These are phyloP conservation scores for Triangularia verruculosa DNA, from an alignment of 2,329 filamentous ascomycete species.

Conservation along the genomic window DNA sequence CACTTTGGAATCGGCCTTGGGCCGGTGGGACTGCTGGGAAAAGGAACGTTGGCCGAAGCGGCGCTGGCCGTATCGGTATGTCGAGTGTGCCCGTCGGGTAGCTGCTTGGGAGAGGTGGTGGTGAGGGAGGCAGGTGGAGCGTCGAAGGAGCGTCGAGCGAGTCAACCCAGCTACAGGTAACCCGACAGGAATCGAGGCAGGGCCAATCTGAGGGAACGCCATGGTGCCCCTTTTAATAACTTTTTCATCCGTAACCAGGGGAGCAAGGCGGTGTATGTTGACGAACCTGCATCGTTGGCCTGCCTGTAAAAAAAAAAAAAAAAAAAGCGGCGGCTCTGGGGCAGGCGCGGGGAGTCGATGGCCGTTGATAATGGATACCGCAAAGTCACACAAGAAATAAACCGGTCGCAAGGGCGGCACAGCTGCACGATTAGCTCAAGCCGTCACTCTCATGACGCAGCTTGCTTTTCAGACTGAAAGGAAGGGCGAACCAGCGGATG, in stretches of 20 bases:
- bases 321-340: conserved; percentile 8
- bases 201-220: conserved; percentile 24
- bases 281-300: conserved; percentile 26
- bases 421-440: conserved; percentile 21
- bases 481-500: conserved; percentile 1
- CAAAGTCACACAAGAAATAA: neutral
- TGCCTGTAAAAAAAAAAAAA: conserved; percentile 9
- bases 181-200: conserved; percentile 21
- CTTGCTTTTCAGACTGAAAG: conserved; percentile 17
- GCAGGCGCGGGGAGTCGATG: conserved; percentile 12
- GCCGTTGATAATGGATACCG: conserved; percentile 9
- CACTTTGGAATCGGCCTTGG: conserved; percentile 52
- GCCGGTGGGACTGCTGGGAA: conserved; percentile 45
- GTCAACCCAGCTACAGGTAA: conserved; percentile 18
- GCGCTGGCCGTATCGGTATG: conserved; percentile 17
- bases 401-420: conserved; percentile 8
- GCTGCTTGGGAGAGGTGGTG: conserved; percentile 11
- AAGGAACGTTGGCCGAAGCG: conserved; percentile 33
- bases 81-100: conserved; percentile 12
- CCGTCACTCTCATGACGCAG: conserved; percentile 26
- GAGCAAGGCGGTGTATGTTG: conserved; percentile 8
- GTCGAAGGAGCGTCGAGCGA: conserved; percentile 20
- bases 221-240: conserved; percentile 21
- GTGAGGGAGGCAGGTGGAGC: conserved; percentile 15
- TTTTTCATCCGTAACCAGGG: conserved; percentile 9